Percentiles rank a stretch among this genome's conserved stretches.
phyloP scores from a whole-genome alignment of 106 monocot species.

The Cymbidium sinense region DNA sequence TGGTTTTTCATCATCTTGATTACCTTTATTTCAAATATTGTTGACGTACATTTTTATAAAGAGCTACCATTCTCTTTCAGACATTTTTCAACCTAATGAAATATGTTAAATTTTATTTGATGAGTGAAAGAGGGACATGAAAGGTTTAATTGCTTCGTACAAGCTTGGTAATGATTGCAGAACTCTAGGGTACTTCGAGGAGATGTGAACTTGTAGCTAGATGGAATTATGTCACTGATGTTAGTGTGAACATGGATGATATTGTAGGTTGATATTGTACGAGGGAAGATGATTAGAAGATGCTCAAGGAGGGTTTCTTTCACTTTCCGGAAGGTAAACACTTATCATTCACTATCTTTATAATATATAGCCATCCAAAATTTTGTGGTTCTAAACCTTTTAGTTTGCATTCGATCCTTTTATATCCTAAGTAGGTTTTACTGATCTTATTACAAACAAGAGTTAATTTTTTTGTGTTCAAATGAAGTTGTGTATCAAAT shows the following conservation, averaged over 20 bases:
- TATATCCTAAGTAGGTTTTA: not conserved
- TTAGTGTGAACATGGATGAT: not conserved
- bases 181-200: not conserved
- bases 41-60: not conserved
- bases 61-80: not conserved
- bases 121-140: too few species aligned
- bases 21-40: too few species aligned
- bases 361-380: not conserved
- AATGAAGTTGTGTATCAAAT: not conserved
- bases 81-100: not conserved
- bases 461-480: not conserved
- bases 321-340: conserved; percentile 74
- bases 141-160: too few species aligned
- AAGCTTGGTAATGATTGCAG: too few species aligned
- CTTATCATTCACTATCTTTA: not conserved
- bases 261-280: conserved; percentile 68
- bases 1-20: too few species aligned
- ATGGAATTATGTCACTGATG: not conserved
- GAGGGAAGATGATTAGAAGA: conserved; percentile 49
- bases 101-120: not conserved
- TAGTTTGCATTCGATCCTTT: not conserved
- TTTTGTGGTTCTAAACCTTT: not conserved
- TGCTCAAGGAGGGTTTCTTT: conserved; percentile 73
- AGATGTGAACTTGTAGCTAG: not conserved
- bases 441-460: not conserved